Conservation (phyloP, 306 rosid genomes). For the Trifolium pratense region DNA sequence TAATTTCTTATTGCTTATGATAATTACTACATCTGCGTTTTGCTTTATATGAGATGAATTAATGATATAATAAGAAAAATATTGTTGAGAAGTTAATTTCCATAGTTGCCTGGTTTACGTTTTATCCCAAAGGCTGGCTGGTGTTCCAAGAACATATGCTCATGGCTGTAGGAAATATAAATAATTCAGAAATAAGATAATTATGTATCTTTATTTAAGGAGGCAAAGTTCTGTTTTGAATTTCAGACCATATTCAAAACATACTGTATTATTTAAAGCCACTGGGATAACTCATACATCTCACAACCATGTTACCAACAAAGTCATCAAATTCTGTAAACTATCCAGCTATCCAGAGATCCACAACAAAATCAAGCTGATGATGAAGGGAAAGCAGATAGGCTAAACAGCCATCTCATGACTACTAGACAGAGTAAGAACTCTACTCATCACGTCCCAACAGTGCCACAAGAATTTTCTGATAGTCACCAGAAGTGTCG, state of each 20-base stretch:
- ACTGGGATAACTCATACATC: not conserved
- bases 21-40: not conserved
- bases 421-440: slow-evolving; percentile 33
- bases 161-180: not conserved
- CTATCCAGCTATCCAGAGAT: slow-evolving; percentile 31
- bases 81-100: slow-evolving; percentile 12
- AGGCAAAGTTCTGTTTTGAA: slow-evolving; percentile 29
- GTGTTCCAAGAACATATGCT: not conserved
- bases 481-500: slow-evolving; percentile 79
- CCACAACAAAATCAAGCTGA: slow-evolving; percentile 17
- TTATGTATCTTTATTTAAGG: slow-evolving; percentile 31
- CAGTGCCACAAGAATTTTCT: slow-evolving; percentile 73
- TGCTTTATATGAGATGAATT: not conserved
- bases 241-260: slow-evolving; percentile 36
- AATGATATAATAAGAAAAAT: not conserved
- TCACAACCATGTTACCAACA: slow-evolving; percentile 18
- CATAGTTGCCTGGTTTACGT: slow-evolving; percentile 3
- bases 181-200: slow-evolving; percentile 19
- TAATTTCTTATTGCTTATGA: not conserved
- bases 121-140: not conserved
- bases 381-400: slow-evolving; percentile 13
- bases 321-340: not conserved
- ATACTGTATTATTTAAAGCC: slow-evolving; percentile 7
- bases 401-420: slow-evolving; percentile 17
- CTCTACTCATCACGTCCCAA: slow-evolving; percentile 61